phyloP scores from a whole-genome alignment of 2,329 filamentous ascomycete genomes.

The Cladosporium cucumerinum region DNA sequence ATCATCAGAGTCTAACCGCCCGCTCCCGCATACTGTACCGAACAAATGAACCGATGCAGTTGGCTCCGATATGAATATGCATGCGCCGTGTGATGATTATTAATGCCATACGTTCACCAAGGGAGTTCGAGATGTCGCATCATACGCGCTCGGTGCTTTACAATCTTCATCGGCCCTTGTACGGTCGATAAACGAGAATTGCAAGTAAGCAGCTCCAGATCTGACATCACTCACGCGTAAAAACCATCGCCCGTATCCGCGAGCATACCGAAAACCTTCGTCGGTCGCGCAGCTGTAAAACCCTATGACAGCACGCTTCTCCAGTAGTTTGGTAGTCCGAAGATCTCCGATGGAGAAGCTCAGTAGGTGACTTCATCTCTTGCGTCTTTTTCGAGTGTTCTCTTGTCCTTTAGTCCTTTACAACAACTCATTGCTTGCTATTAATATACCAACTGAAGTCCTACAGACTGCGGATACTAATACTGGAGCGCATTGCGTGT shows the following conservation, averaged over 20 bases:
- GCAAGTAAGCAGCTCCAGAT: background rate
- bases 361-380: conserved; percentile 5
- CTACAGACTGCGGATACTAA: background rate
- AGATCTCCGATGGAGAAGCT: background rate
- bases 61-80: background rate
- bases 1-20: background rate
- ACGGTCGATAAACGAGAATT: background rate
- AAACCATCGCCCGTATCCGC: background rate
- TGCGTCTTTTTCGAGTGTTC: no score
- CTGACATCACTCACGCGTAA: conserved; percentile 14
- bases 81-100: background rate
- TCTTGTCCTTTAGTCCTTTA: background rate
- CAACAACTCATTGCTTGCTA: no score
- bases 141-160: background rate
- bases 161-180: conserved; percentile 4
- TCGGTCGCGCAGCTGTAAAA: background rate
- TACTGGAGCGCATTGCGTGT: background rate
- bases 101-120: background rate
- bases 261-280: background rate
- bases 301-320: background rate
- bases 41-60: background rate
- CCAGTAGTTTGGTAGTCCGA: background rate
- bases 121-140: background rate
- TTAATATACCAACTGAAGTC: no score
- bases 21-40: background rate